phyloP scores from a whole-genome alignment of 176 grass and related monocot genomes.

The Oryza coarctata region DNA sequence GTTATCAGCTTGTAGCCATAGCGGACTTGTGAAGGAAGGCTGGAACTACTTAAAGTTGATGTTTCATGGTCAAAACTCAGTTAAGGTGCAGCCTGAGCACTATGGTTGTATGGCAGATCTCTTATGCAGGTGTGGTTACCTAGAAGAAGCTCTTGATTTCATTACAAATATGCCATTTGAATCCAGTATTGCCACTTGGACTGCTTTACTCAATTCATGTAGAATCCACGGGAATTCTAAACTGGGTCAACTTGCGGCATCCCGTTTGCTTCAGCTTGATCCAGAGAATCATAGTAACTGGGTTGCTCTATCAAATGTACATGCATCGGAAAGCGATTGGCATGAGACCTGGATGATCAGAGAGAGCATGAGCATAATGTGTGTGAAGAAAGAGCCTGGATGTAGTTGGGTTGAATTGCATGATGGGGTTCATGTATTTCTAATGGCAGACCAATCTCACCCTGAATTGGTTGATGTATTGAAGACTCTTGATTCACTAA shows the following conservation, averaged over 20 bases:
- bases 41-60: slow-evolving; percentile 49
- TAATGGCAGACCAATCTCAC: slow-evolving; percentile 47
- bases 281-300: slow-evolving; percentile 59
- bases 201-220: slow-evolving; percentile 52
- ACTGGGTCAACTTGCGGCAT: slow-evolving; percentile 42
- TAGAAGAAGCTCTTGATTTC: slow-evolving; percentile 58
- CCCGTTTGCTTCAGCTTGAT: slow-evolving; percentile 46
- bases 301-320: slow-evolving; percentile 54
- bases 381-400: slow-evolving; percentile 66
- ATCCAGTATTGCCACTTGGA: slow-evolving; percentile 50
- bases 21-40: slow-evolving; percentile 50
- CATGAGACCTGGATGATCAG: slow-evolving; percentile 44
- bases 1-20: slow-evolving; percentile 69
- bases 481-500: slow-evolving; percentile 40
- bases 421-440: slow-evolving; percentile 55
- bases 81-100: slow-evolving; percentile 42
- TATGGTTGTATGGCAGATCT: slow-evolving; percentile 68
- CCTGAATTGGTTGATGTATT: slow-evolving; percentile 44
- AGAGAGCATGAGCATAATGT: slow-evolving; percentile 49
- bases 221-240: slow-evolving; percentile 41
- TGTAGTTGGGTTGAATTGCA: slow-evolving; percentile 63
- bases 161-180: slow-evolving; percentile 49
- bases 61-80: slow-evolving; percentile 26
- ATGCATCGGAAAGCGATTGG: slow-evolving; percentile 50
- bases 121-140: slow-evolving; percentile 46